Percentiles rank a stretch among this genome's conserved stretches.
Evolutionary conservation across 2,329 filamentous ascomycete species (phyloP).

Genomic region (Neonectria coccinea): DNA sequence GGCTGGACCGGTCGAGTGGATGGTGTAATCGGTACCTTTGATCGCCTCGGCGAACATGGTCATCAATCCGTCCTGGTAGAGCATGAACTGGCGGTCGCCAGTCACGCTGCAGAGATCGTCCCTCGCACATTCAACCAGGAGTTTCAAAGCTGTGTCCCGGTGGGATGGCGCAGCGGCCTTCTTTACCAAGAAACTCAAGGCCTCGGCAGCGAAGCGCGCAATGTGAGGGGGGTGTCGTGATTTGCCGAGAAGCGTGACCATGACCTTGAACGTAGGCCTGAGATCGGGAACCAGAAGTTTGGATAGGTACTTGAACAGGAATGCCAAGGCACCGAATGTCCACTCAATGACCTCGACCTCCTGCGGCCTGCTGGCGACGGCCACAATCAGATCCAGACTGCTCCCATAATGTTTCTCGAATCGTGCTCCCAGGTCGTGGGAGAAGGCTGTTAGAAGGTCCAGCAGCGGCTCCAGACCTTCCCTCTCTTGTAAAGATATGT

Average conservation of each 20-base stretch:
- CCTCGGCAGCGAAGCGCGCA: constrained; percentile 91
- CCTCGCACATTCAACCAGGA: constrained; percentile 79
- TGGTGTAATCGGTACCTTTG: constrained; percentile 69
- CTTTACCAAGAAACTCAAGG: constrained; percentile 91
- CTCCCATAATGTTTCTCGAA: constrained; percentile 91
- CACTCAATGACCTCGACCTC: constrained; percentile 95
- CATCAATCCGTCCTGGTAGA: constrained; percentile 92
- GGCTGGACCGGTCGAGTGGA: constrained; percentile 70
- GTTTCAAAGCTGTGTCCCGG: constrained; percentile 76
- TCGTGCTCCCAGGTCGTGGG: constrained; percentile 87
- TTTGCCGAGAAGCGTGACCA: constrained; percentile 87
- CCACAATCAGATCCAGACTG: constrained; percentile 79
- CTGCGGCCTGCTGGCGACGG: constrained; percentile 80
- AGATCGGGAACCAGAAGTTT: constrained; percentile 87
- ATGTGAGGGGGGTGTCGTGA: constrained; percentile 86
- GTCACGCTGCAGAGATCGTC: constrained; percentile 70
- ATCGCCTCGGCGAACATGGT: constrained; percentile 88
- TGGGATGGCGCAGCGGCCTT: constrained; percentile 85
- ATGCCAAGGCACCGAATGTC: constrained; percentile 94
- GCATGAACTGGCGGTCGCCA: constrained; percentile 68
- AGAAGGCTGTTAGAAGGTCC: constrained; percentile 89
- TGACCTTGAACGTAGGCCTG: constrained; percentile 83
- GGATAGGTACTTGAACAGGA: constrained; percentile 97
- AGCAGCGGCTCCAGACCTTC: constrained; percentile 87
- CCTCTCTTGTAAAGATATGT: constrained; percentile 82